A percentile compares a stretch with the other conserved stretches of the same genome.
These are phyloP conservation scores for Bocquillonia castaneifolia DNA, from an alignment of 441 rosid species.

Conservation along the genomic window DNA sequence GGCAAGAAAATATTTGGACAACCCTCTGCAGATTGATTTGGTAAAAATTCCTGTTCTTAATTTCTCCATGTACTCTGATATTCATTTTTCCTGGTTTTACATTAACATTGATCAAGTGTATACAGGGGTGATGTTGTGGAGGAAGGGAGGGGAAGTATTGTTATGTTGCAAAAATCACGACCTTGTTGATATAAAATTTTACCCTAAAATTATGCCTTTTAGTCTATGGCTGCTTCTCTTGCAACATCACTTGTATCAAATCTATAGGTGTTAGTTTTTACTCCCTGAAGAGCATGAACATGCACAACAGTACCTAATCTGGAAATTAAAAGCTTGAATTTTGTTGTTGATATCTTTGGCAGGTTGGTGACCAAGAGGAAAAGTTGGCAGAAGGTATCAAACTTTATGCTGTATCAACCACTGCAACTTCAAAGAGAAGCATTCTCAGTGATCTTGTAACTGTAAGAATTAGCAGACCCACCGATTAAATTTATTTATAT, in stretches of 20 bases:
- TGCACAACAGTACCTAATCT: not conserved
- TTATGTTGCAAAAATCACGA: not conserved
- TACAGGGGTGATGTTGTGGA: not conserved
- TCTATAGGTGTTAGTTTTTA: not conserved
- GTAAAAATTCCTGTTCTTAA: slow-evolving; percentile 30
- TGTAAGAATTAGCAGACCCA: slow-evolving; percentile 36
- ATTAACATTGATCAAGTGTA: too few species aligned
- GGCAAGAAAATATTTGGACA: slow-evolving; percentile 80
- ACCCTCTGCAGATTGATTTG: slow-evolving; percentile 90
- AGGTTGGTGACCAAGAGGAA: slow-evolving; percentile 95
- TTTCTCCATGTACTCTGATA: not conserved
- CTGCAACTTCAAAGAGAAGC: slow-evolving; percentile 73
- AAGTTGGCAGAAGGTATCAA: slow-evolving; percentile 94
- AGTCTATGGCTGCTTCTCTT: too few species aligned
- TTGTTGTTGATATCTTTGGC: slow-evolving; percentile 15
- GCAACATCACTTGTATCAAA: not conserved
- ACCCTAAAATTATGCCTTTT: not conserved
- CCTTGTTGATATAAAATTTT: not conserved
- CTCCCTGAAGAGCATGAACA: not conserved
- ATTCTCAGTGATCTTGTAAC: slow-evolving; percentile 89
- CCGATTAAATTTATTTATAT: slow-evolving; percentile 4
- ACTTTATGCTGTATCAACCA: slow-evolving; percentile 73
- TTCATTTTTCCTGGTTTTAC: not conserved
- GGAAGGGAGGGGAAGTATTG: not conserved
- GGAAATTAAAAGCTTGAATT: slow-evolving; percentile 4